Conservation (phyloP, 495 filamentous ascomycete species). For the Durotheca rogersii region DNA sequence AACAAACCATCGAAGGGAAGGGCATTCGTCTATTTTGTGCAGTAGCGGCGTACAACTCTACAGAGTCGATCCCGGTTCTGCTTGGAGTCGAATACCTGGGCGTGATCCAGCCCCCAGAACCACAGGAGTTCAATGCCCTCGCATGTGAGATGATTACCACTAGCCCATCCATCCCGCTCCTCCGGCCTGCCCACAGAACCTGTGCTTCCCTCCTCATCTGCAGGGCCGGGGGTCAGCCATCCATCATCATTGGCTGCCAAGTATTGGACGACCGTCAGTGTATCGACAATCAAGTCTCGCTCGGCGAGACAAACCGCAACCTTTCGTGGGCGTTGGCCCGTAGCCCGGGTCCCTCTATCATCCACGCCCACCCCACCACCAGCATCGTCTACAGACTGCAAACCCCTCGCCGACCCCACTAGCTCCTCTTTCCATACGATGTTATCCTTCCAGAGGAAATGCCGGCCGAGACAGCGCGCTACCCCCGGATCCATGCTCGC, state of each 20-base stretch:
- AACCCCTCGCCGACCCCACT: slow-evolving; percentile 10
- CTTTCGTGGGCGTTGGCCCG: slow-evolving; percentile 30
- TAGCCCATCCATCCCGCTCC: slow-evolving; percentile 11
- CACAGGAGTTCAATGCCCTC: slow-evolving; percentile 61
- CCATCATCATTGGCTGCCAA: slow-evolving; percentile 43
- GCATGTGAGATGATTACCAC: slow-evolving; percentile 42
- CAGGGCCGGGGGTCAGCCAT: slow-evolving; percentile 12
- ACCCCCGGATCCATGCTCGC: slow-evolving; percentile 64
- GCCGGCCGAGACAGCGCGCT: slow-evolving; percentile 56
- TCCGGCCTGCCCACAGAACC: slow-evolving; percentile 13
- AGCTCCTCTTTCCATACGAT: slow-evolving; percentile 68
- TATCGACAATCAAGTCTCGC: slow-evolving; percentile 66
- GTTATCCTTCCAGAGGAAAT: slow-evolving; percentile 70
- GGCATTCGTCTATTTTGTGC: slow-evolving; percentile 25
- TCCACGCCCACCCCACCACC: slow-evolving; percentile 17
- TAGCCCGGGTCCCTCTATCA: slow-evolving; percentile 5
- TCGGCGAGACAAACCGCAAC: slow-evolving; percentile 58
- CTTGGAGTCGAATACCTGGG: slow-evolving; percentile 61
- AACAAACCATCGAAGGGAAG: slow-evolving; percentile 4
- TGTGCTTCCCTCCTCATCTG: slow-evolving; percentile 20
- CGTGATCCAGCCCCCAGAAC: slow-evolving; percentile 65
- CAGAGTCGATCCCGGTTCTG: slow-evolving; percentile 45
- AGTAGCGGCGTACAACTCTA: slow-evolving; percentile 45
- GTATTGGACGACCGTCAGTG: slow-evolving; percentile 57
- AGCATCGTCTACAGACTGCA: slow-evolving; percentile 11